Percentiles rank a stretch among this genome's conserved stretches.
These are phyloP conservation scores for Mantamonas sphyraenae DNA, from an alignment of 78 protist species.

Conservation along the genomic window DNA sequence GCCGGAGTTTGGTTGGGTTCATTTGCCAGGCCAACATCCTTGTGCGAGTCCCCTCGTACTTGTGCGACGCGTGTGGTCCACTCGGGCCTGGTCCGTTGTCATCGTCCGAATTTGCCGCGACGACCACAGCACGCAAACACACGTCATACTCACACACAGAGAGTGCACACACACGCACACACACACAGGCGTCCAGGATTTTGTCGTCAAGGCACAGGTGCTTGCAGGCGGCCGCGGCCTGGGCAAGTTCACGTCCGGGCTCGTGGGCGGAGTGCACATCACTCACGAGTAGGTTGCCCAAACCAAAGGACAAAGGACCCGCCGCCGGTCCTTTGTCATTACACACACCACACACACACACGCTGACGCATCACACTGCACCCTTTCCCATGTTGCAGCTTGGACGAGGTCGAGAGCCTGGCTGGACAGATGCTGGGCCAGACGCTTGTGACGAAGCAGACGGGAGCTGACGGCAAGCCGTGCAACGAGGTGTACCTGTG, in stretches of 20 bases:
- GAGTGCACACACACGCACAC: background rate
- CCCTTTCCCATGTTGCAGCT: background rate
- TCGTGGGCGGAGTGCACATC: constrained; percentile 89
- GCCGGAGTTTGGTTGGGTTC: too few species aligned
- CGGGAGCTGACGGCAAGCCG: constrained; percentile 60
- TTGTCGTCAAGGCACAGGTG: constrained; percentile 85
- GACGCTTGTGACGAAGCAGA: constrained; percentile 87
- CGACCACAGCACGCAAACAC: background rate
- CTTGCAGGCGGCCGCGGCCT: constrained; percentile 97
- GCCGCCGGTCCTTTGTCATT: background rate
- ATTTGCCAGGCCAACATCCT: background rate
- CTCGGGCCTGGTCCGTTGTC: background rate
- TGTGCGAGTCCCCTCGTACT: background rate
- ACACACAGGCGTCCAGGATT: background rate
- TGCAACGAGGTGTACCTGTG: constrained; percentile 50
- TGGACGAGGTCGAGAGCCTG: constrained; percentile 20
- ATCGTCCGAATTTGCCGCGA: background rate
- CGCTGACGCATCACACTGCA: too few species aligned
- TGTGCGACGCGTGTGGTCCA: background rate
- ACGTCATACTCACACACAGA: background rate
- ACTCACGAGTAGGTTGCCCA: constrained; percentile 21
- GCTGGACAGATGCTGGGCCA: constrained; percentile 86
- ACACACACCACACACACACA: too few species aligned
- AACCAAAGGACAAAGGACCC: background rate
- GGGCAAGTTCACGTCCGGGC: constrained; percentile 82